These are phyloP conservation scores for Ustilago sp. DNA, from an alignment of 1,284 basidiomycete genomes.

Conservation along the genomic window DNA sequence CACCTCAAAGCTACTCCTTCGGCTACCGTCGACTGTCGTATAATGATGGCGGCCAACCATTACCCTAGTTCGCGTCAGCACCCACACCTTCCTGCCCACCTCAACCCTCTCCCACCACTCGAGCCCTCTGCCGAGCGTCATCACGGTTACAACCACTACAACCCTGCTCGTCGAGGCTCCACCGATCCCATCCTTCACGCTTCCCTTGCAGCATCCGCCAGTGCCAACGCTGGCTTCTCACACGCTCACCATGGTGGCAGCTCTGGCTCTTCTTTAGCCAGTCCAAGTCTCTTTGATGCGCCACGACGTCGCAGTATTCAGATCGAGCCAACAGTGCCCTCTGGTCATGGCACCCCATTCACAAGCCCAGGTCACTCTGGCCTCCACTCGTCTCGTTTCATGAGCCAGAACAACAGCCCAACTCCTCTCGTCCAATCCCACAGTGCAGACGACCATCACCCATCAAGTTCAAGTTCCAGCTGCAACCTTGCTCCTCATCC, in stretches of 20 bases:
- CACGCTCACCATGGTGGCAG: conserved; percentile 35
- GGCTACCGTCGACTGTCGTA: conserved; percentile 3
- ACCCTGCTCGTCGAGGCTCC: conserved; percentile 43
- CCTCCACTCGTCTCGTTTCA: conserved; percentile 42
- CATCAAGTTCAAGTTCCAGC: conserved; percentile 16
- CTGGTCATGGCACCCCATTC: conserved; percentile 39
- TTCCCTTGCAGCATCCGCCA: conserved; percentile 51
- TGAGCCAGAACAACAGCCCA: conserved; percentile 54
- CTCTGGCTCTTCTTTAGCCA: conserved; percentile 42
- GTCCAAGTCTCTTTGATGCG: conserved; percentile 42
- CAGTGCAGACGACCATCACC: conserved; percentile 34
- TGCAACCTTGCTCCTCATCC: conserved; percentile 17
- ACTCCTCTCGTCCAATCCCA: conserved; percentile 40
- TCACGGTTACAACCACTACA: conserved; percentile 33
- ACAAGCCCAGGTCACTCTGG: conserved; percentile 41
- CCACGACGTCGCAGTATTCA: conserved; percentile 51
- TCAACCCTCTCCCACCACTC: conserved; percentile 52
- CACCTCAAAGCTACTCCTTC: not conserved
- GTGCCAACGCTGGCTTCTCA: conserved; percentile 36
- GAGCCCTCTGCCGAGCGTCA: conserved; percentile 53
- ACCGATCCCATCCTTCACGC: conserved; percentile 58
- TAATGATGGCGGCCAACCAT: conserved; percentile 55
- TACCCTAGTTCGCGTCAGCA: conserved; percentile 50
- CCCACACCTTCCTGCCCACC: conserved; percentile 47
- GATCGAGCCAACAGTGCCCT: conserved; percentile 52